A percentile compares a stretch with the other conserved stretches of the same genome.
phyloP scores from a whole-genome alignment of 805 yeast genomes.

The Myxozyma monticola region DNA sequence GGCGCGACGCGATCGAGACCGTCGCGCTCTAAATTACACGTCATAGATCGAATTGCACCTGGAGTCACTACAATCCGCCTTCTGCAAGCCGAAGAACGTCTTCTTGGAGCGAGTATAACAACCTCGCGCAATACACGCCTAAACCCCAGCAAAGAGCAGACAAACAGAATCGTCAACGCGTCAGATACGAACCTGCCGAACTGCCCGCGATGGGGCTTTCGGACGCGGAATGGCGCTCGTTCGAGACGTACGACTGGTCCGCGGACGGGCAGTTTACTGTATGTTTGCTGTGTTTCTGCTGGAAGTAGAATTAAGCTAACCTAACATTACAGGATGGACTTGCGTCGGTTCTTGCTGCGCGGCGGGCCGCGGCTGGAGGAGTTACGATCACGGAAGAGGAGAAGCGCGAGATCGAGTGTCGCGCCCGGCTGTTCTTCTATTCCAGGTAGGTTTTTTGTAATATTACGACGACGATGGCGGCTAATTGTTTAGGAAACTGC shows the following conservation, averaged over 20 bases:
- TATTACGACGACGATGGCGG: neutral
- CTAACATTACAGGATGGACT: slow-evolving; percentile 7
- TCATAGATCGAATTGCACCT: no score
- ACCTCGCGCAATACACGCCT: no score
- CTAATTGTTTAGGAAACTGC: slow-evolving; percentile 10
- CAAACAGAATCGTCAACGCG: no score
- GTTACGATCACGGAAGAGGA: slow-evolving; percentile 4
- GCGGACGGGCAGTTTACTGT: slow-evolving; percentile 21
- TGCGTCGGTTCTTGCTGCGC: slow-evolving; percentile 5
- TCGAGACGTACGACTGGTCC: slow-evolving; percentile 23
- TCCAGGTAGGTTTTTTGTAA: slow-evolving; percentile 10
- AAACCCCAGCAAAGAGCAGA: no score
- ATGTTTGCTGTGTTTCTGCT: neutral
- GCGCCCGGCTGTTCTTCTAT: slow-evolving; percentile 22
- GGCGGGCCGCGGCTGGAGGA: slow-evolving; percentile 4
- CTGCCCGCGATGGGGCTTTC: no score
- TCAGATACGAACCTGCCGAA: no score
- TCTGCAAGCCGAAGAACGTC: no score
- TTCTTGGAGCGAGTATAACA: no score
- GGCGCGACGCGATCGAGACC: no score
- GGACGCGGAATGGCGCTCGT: slow-evolving; percentile 17
- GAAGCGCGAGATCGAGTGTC: slow-evolving; percentile 7
- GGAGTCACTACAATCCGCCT: no score
- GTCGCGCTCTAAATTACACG: no score
- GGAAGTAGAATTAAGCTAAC: neutral